phyloP scores from a whole-genome alignment of 2,329 filamentous ascomycete species.

The Colletotrichum sp. region DNA sequence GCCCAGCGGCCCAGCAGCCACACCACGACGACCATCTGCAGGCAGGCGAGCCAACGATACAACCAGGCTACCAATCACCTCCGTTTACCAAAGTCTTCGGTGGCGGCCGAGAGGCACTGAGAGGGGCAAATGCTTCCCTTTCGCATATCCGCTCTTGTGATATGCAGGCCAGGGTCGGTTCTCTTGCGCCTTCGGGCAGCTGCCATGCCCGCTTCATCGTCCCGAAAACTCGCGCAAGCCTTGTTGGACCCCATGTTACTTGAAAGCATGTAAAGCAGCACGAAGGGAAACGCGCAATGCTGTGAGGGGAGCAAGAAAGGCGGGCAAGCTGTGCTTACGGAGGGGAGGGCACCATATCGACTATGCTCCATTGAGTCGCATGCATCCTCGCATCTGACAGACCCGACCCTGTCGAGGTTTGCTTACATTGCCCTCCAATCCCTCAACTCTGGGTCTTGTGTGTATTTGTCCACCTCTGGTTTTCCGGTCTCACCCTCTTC shows the following conservation, averaged over 20 bases:
- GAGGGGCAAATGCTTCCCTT: neutral
- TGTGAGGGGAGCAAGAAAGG: no score
- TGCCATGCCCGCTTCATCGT: neutral
- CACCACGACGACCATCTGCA: neutral
- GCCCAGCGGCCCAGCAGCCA: conserved; percentile 5
- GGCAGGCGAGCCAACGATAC: neutral
- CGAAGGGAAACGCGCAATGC: no score
- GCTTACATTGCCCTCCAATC: neutral
- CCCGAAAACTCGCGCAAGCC: neutral
- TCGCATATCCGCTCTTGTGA: neutral
- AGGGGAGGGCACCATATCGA: neutral
- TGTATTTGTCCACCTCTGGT: neutral
- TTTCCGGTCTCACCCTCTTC: neutral
- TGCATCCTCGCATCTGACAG: neutral
- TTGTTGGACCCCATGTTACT: neutral
- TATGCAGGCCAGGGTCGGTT: neutral
- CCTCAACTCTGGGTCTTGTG: neutral
- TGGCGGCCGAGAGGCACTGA: neutral
- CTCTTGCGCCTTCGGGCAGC: neutral
- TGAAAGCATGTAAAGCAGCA: no score
- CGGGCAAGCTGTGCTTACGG: neutral
- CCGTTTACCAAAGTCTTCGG: neutral
- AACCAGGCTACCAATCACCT: neutral
- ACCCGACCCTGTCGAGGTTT: neutral
- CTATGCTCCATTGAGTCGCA: neutral